phyloP scores from a whole-genome alignment of 2,329 filamentous ascomycete genomes.

The Zarea fungicola region DNA sequence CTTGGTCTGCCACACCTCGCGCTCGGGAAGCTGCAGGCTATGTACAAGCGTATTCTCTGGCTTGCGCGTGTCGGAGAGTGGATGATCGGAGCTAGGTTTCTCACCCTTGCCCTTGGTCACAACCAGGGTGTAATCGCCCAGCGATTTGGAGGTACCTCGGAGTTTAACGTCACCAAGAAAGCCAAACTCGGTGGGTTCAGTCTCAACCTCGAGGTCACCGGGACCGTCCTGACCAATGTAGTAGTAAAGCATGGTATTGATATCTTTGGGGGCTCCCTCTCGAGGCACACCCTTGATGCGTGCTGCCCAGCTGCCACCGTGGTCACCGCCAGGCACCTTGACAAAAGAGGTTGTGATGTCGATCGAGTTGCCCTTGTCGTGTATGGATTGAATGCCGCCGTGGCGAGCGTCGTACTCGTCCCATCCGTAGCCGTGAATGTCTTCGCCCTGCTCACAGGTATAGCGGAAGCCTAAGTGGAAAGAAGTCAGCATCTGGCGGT shows the following conservation, averaged over 20 bases:
- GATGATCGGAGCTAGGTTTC: constrained; percentile 59
- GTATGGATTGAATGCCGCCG: constrained; percentile 84
- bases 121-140: constrained; percentile 76
- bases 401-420: constrained; percentile 89
- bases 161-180: constrained; percentile 61
- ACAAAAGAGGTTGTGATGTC: constrained; percentile 92
- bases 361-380: constrained; percentile 80
- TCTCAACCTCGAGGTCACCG: constrained; percentile 53
- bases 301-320: constrained; percentile 90
- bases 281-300: constrained; percentile 78
- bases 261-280: constrained; percentile 58
- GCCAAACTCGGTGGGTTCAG: constrained; percentile 44
- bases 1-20: constrained; percentile 82
- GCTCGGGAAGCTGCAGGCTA: constrained; percentile 60
- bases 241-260: constrained; percentile 75
- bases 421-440: constrained; percentile 95
- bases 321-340: constrained; percentile 77
- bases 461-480: constrained; percentile 67
- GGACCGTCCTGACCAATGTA: constrained; percentile 79
- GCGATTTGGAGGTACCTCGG: constrained; percentile 60
- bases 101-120: constrained; percentile 65
- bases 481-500: background rate
- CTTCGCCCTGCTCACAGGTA: constrained; percentile 92
- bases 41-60: constrained; percentile 71
- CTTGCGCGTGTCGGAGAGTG: constrained; percentile 62